Base-by-base conservation (phyloP, 352 stramenopile species). In the Phytophthora lateralis region DNA sequence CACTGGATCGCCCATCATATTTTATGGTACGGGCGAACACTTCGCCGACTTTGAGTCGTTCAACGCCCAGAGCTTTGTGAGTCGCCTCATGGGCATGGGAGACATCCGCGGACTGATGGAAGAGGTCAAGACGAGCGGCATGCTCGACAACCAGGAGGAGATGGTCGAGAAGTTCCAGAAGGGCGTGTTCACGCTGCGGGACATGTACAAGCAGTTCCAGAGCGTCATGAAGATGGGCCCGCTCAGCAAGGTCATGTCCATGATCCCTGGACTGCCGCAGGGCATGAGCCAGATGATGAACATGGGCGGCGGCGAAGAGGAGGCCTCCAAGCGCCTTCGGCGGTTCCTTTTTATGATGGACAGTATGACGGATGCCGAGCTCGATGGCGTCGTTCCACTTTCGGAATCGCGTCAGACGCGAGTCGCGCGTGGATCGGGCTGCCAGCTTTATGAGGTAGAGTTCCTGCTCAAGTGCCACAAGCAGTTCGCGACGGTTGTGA, bases 291-390 rank as follows among this genome's bases (percentile, higher is more conserved):
- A 92, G 61, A 82, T 98, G 60, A 96, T 98, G 66, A 96, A 90
- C 47, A 87, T 92, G 68, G 91, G 89, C 32, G 91, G 90, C 46
- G 89, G 90, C 6, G 95, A 98, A 54, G 89, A 98, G 48, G 90
- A 98, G 70, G 85, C 82, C 10, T 97, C 84, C 5, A 95, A 96
- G 62, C 81, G 91, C 15, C 80, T 99, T 30, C 97, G 98, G 47
- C 95, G 94, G 43, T 99, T 99, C 77, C 85, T 99, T 67, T 99
- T 97, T 80, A 99, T 99, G 84, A 99, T 99, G 96, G 97, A 99
- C 71, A 98, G 82, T 60, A 99, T 99, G 97, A 98, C 92, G 4
- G 90, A 98, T 58, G 90, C 91, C 1, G 96, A 98, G 70, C 82
- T 99, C 2, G 98, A 99, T 70, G 97, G 88, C 21, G 49, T 92